Conservation (phyloP, 805 yeast species). For the Wickerhamiella sergipiensis region DNA sequence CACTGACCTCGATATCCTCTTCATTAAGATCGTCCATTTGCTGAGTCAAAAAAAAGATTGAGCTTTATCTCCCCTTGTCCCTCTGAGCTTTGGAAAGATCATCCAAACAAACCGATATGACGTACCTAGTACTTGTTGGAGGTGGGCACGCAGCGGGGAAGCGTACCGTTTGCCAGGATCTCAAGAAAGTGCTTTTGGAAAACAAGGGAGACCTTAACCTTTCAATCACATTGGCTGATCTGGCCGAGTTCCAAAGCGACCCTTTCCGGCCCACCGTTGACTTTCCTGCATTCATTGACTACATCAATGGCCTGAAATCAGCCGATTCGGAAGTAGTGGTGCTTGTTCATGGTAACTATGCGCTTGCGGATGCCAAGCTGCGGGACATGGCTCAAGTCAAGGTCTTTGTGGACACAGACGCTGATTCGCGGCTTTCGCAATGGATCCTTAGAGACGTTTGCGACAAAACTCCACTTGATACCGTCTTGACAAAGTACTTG, state of each 20-base stretch:
- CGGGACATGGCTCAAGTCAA: constrained; percentile 46
- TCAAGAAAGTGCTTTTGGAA: constrained; percentile 24
- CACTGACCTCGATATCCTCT: constrained; percentile 50
- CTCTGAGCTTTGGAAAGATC: too few relatives aligned
- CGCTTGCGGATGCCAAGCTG: constrained; percentile 49
- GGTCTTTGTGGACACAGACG: constrained; percentile 70
- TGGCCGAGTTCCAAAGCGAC: constrained; percentile 29
- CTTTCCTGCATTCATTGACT: constrained; percentile 19
- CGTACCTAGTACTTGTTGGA: constrained; percentile 35
- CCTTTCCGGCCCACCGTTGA: constrained; percentile 22
- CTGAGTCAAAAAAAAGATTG: neutral
- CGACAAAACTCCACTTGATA: constrained; percentile 18
- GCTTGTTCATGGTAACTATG: constrained; percentile 67
- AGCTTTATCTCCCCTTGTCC: too few relatives aligned
- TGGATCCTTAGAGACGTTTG: constrained; percentile 35
- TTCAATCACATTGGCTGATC: constrained; percentile 27
- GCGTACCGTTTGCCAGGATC: constrained; percentile 23
- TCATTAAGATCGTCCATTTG: constrained; percentile 17
- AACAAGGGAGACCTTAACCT: constrained; percentile 16
- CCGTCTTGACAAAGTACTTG: constrained; percentile 34
- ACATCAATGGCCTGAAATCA: neutral
- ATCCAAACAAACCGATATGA: constrained; percentile 3
- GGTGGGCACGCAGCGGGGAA: constrained; percentile 56
- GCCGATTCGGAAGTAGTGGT: constrained; percentile 19
- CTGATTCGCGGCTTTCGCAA: constrained; percentile 71